Conservation (phyloP, 352 stramenopile species). For the Pythium phragmitis region DNA sequence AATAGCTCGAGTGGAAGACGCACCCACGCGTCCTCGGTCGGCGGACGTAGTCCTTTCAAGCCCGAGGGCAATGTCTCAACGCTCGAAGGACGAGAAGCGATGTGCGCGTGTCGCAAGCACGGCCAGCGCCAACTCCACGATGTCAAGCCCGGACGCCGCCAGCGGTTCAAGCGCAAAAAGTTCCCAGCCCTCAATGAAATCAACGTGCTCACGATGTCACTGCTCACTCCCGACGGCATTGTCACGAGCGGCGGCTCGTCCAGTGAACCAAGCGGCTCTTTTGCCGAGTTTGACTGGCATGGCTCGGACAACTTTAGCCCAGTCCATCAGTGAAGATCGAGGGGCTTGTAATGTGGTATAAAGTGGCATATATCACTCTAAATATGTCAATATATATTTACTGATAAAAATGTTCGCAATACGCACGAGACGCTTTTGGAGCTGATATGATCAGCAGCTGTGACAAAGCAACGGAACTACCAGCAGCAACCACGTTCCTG, state of each 20-base stretch:
- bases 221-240: conserved; percentile 37
- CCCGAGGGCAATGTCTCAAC: not conserved
- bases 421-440: no score
- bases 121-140: conserved; percentile 31
- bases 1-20: not conserved
- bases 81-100: not conserved
- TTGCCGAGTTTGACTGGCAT: conserved; percentile 12
- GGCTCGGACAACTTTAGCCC: conserved; percentile 36
- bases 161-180: conserved; percentile 33
- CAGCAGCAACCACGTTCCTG: not conserved
- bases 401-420: no score
- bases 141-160: conserved; percentile 19
- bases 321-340: conserved; percentile 6
- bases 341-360: no score
- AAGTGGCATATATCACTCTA: no score
- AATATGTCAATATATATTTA: no score
- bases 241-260: not conserved
- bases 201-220: conserved; percentile 34
- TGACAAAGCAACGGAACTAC: not conserved
- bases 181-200: conserved; percentile 29
- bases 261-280: conserved; percentile 16
- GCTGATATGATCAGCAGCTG: not conserved
- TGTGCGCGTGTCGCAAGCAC: conserved; percentile 32
- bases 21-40: not conserved
- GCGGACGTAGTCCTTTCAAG: not conserved